Evolutionary conservation across 176 grass and related monocot genomes (phyloP), one percentile per base, ranked within the genome.

Genomic region (Elymus sibiricus): DNA sequence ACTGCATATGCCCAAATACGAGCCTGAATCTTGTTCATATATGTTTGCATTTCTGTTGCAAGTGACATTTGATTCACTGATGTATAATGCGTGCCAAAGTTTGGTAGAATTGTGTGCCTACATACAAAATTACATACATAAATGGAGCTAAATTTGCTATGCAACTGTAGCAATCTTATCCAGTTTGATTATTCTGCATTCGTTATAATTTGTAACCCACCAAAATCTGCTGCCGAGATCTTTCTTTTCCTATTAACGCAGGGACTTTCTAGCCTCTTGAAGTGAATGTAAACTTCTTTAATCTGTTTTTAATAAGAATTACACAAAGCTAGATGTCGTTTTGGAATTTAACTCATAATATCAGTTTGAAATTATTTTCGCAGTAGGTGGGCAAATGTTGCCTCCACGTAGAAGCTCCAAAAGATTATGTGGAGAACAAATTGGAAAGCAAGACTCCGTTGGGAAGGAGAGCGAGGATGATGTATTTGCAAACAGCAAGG

Each of bases 381-480:
- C 10, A 11, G 31, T 14, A 83, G 79, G 15, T 70, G 49, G 32
- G 14, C 44, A 17, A 19, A 68, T 76, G 22, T 12, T 34, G 10
- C 35, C 9, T 61, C 26, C 51, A 5, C 9, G 4, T 38, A 83
- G 80, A 77, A 88, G 74, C 11, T 88, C 72, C 4, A 88, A 78
- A 8, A 72, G 79, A 49, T 26, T 77, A 46, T 35, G 19, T 2
- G 2, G 4, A 3, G 56, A 77, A 34, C 19, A 21, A 47, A 46
- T 15, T 56, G 6, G 2, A 37, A 29, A 72, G 67, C 51, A 37
- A 49, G 10, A 70, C 31, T 49, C 72, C 11, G 14, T 63, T 78
- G 51, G 1, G 0, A 2, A 0, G 4, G 49, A 78, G 32, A 62
- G 37, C 9, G 74, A 78, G 15, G 22, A 15, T 67, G 51, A 74